Evolutionary conservation across 73 alveolate species (phyloP).

Genomic region (Symbiodinium natans): DNA sequence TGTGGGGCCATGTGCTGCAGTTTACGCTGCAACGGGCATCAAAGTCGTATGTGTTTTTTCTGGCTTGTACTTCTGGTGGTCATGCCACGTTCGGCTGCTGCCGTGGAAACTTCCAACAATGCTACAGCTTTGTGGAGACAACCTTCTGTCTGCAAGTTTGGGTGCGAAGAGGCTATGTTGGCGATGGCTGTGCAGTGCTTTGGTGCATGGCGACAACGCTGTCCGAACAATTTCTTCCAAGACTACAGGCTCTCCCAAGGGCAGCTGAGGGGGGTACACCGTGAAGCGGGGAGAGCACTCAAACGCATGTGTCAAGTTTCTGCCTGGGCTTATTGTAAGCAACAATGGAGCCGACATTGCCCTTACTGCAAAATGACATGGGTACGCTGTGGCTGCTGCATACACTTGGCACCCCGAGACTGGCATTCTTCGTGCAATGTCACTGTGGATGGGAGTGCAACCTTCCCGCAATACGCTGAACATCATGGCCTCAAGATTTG

Average conservation of each 20-base stretch:
- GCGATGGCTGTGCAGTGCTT: neutral
- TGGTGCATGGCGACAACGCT: neutral
- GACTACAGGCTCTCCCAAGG: neutral
- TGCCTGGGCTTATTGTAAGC: neutral
- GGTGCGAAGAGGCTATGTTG: neutral
- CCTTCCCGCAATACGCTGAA: neutral
- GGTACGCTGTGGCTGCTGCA: neutral
- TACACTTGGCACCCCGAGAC: neutral
- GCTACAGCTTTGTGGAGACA: neutral
- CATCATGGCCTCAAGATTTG: neutral
- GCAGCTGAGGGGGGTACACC: neutral
- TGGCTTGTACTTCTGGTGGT: neutral
- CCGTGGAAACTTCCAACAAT: neutral
- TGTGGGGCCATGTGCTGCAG: neutral
- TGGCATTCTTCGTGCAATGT: neutral
- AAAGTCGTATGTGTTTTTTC: neutral
- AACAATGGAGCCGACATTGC: neutral
- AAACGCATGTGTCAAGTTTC: neutral
- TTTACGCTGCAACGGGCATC: neutral
- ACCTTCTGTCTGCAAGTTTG: neutral
- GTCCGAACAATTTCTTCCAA: neutral
- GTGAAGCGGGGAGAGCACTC: neutral
- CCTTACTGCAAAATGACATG: neutral
- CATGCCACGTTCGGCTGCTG: neutral
- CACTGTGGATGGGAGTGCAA: neutral